Evolutionary conservation across 2,329 filamentous ascomycete species (phyloP).

Genomic region (Sclerotinia borealis): DNA sequence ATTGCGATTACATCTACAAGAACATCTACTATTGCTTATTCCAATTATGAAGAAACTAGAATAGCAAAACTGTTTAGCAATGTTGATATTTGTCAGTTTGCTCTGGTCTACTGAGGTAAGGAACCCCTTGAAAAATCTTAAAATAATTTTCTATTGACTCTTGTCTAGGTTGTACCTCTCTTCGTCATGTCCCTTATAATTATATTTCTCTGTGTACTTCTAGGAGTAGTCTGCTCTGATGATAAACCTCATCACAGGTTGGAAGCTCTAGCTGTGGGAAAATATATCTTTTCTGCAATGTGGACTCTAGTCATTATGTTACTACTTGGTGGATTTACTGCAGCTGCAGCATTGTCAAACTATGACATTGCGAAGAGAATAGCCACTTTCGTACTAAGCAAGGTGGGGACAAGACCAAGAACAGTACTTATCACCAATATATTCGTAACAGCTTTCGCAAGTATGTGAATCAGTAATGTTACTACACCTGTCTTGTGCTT

Average conservation of each 20-base stretch:
- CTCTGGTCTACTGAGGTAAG: constrained; percentile 92
- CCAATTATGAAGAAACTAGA: constrained; percentile 82
- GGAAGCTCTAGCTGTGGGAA: constrained; percentile 71
- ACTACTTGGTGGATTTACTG: constrained; percentile 88
- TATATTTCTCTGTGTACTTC: constrained; percentile 83
- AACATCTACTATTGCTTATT: constrained; percentile 72
- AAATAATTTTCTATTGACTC: constrained; percentile 17
- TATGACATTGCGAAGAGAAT: constrained; percentile 97
- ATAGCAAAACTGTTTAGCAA: constrained; percentile 91
- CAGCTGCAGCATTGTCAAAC: constrained; percentile 91
- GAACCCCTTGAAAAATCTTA: constrained; percentile 20
- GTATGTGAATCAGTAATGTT: constrained; percentile 99
- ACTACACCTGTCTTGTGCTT: constrained; percentile 95
- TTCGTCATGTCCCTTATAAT: constrained; percentile 94
- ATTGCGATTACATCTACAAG: constrained; percentile 80
- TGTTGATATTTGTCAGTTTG: constrained; percentile 88
- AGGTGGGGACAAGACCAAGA: constrained; percentile 83
- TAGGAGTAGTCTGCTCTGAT: constrained; percentile 77
- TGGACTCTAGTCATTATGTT: constrained; percentile 99
- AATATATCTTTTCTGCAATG: constrained; percentile 89
- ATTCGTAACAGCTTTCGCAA: constrained; percentile 96
- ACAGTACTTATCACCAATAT: constrained; percentile 95
- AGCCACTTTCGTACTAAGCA: constrained; percentile 91
- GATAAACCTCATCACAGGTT: constrained; percentile 64
- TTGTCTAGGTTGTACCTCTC: constrained; percentile 75